Base-by-base conservation (phyloP, 1,139 yeast species). In the Torulaspora globosa region DNA sequence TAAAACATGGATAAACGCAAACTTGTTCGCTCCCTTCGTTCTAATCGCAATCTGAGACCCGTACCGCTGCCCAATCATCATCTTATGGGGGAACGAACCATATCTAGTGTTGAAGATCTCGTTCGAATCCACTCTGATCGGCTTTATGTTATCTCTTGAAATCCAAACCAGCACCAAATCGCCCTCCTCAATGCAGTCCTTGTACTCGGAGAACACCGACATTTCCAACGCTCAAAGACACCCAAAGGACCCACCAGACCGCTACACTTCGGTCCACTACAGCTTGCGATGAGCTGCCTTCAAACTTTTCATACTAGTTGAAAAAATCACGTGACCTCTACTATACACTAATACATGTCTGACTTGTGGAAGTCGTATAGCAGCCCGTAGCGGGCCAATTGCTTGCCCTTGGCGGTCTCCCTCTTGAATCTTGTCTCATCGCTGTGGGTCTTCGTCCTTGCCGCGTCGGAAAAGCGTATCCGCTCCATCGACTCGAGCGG, bases 121-220 rank as follows among this genome's bases (percentile, higher is more conserved):
- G 6, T 83, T 88, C 33, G 68, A 63, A 36, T 74, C 74, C 23
- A 89, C 78, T 2, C 70, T 72, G 34, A 90, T 69, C 0, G 97
- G 95, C 62, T 86, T 87, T 53, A 88, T 77, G 53, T 82, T 78
- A 30, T 81, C 83, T 57, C 98, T 74, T 36, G 92, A 82, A 39
- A 92, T 76, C 76, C 90, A 92, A 0, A 88, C 90, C 23, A 92
- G 75, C 2, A 87, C 95, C 19, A 89, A 70, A 59, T 89, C 97
- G 3, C 95, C 95, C 54, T 84, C 94, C 57, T 82, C 83, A 39
- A 92, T 82, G 16, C 60, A 49, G 47, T 63, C 65, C 47, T 60
- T 61, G 41, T 62, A 63, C 29, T 56, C 59, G 16, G 47, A 44
- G 18, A 44, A 44, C 16, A 19, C 41, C 16, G 47, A 44, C 47